Evolutionary conservation across 2,329 filamentous ascomycete species (phyloP).

Genomic region (Didymella sp.): DNA sequence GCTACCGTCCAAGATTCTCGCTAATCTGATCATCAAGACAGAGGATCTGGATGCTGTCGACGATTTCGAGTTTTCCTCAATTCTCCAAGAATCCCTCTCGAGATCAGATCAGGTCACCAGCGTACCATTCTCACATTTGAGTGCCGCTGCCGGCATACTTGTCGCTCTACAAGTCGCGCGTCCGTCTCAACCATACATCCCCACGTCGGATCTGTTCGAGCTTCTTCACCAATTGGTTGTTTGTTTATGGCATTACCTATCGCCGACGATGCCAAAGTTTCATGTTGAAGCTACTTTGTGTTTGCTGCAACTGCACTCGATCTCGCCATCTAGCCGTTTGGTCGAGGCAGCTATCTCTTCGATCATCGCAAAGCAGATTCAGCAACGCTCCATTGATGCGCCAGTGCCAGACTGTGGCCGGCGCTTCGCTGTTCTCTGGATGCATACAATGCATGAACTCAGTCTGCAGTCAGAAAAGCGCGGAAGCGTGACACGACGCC

Average conservation of each 20-base stretch:
- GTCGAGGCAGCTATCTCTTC: slow-evolving; percentile 81
- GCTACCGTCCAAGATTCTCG: slow-evolving; percentile 43
- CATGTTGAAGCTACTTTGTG: slow-evolving; percentile 91
- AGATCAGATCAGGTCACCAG: background rate
- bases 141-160: slow-evolving; percentile 44
- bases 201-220: slow-evolving; percentile 60
- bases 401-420: slow-evolving; percentile 63
- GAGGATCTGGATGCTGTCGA: slow-evolving; percentile 36
- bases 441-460: slow-evolving; percentile 65
- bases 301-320: slow-evolving; percentile 83
- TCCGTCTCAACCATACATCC: slow-evolving; percentile 37
- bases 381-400: background rate
- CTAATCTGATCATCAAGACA: slow-evolving; percentile 43
- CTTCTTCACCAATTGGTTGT: slow-evolving; percentile 73
- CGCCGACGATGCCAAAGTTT: slow-evolving; percentile 84
- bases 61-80: slow-evolving; percentile 32
- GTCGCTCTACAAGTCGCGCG: slow-evolving; percentile 42
- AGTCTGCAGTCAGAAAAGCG: slow-evolving; percentile 47
- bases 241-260: slow-evolving; percentile 80
- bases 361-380: slow-evolving; percentile 59
- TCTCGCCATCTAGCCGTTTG: slow-evolving; percentile 71
- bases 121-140: slow-evolving; percentile 39
- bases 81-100: slow-evolving; percentile 35
- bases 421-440: slow-evolving; percentile 80
- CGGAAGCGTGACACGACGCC: slow-evolving; percentile 36